Base-by-base conservation (phyloP, 2,329 filamentous ascomycete species). In the Venturia aucupariae region DNA sequence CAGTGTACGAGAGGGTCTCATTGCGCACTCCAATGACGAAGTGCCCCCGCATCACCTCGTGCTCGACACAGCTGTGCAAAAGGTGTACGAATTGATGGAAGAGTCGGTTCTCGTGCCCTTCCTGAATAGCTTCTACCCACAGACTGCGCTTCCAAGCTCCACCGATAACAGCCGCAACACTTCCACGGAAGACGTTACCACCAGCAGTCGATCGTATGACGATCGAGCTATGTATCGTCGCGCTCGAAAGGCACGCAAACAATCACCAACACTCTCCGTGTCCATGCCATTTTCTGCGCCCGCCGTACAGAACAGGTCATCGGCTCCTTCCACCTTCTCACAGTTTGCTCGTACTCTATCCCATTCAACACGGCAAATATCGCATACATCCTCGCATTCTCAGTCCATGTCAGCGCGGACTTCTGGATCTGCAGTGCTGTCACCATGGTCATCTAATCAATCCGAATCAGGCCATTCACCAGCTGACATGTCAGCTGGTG, bases 71-170 rank as follows among this genome's bases (percentile, higher is more conserved):
- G 92, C 94, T 24, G 89, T 96, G 30, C 84, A 84, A 67, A 95
- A 96, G 67, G 90, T 97, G 48, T 92, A 93, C 74, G 94, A 97
- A 70, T 80, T 99, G 64, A 97, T 99, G 92, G 95, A 96, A 71
- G 94, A 97, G 74, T 97, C 92, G 3, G 90, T 97, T 0, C 81
- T 97, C 62, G 87, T 96, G 0, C 92, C 93, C 0, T 99, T 97
- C 73, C 82, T 97, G 63, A 93, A 96, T 75, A 84, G 81, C 67
- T 77, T 81, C 60, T 80, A 80, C 66, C 77, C 79, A 1, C 78
- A 81, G 55, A 77, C 78, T 39, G 78, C 82, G n/a, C 69, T 73
- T 51, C 76, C 79, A 57, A 68, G 74, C 48, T 72, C 73, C 55
- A 68, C 75, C 70, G 51, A 57, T 11, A 57, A 57, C 27, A 57